These are phyloP conservation scores for Biscogniauxia mediterranea DNA, from an alignment of 2,329 filamentous ascomycete genomes.

Conservation along the genomic window DNA sequence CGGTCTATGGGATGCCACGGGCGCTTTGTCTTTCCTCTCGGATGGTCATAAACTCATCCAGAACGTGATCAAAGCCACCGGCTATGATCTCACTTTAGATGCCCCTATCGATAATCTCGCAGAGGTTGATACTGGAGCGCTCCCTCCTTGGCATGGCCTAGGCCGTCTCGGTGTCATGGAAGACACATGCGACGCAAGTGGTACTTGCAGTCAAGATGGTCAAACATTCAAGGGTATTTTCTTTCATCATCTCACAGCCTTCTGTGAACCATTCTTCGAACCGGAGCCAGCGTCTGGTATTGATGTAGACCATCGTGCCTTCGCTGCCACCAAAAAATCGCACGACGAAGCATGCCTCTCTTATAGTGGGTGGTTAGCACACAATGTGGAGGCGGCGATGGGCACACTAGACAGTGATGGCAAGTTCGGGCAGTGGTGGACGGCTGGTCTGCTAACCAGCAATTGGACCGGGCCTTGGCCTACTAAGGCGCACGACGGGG, in stretches of 20 bases:
- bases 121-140: slow-evolving; percentile 32
- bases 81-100: slow-evolving; percentile 58
- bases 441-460: slow-evolving; percentile 44
- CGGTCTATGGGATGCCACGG: slow-evolving; percentile 77
- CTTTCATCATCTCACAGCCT: slow-evolving; percentile 81
- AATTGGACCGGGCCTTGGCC: slow-evolving; percentile 32
- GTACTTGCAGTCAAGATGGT: slow-evolving; percentile 74
- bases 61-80: slow-evolving; percentile 74
- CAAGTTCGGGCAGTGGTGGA: slow-evolving; percentile 90
- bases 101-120: slow-evolving; percentile 41
- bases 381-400: slow-evolving; percentile 74
- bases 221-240: slow-evolving; percentile 96
- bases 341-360: slow-evolving; percentile 62
- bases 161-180: slow-evolving; percentile 80
- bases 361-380: slow-evolving; percentile 73
- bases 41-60: slow-evolving; percentile 79
- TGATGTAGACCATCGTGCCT: slow-evolving; percentile 30
- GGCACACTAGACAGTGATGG: slow-evolving; percentile 65
- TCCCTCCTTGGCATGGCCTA: slow-evolving; percentile 68
- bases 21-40: slow-evolving; percentile 65
- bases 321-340: slow-evolving; percentile 29
- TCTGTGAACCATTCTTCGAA: slow-evolving; percentile 66
- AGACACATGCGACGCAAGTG: slow-evolving; percentile 75
- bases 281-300: slow-evolving; percentile 26
- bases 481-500: slow-evolving; percentile 36